Conservation (phyloP, 495 filamentous ascomycete species). For the Melanomma pulvis-pyrius region DNA sequence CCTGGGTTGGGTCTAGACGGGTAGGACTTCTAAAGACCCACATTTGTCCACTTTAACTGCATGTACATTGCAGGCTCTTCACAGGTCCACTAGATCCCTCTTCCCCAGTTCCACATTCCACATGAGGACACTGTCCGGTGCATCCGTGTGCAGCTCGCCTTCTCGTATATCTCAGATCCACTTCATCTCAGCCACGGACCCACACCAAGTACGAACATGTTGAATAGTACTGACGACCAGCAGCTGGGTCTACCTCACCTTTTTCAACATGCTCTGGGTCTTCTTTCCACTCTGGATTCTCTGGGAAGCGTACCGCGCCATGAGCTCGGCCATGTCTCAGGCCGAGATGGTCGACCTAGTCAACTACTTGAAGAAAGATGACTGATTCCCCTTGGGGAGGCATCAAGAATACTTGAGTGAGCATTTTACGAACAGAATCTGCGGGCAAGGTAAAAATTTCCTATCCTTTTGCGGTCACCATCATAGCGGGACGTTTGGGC, state of each 20-base stretch:
- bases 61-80: neutral
- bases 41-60: neutral
- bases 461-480: neutral
- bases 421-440: neutral
- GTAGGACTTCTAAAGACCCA: too few species aligned
- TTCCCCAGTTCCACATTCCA: neutral
- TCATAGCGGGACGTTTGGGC: neutral
- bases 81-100: neutral
- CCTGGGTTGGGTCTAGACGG: neutral
- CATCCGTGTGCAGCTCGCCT: neutral
- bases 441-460: too few species aligned
- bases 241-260: constrained; percentile 78
- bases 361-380: constrained; percentile 39
- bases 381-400: constrained; percentile 10
- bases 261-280: constrained; percentile 94
- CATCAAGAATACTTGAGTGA: neutral
- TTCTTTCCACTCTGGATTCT: constrained; percentile 72
- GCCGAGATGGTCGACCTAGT: constrained; percentile 39
- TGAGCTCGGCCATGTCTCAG: constrained; percentile 39
- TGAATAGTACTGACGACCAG: neutral
- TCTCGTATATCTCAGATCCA: neutral
- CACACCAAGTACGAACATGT: neutral
- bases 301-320: constrained; percentile 57
- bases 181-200: neutral
- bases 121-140: too few species aligned